Evolutionary conservation across 495 filamentous ascomycete genomes (phyloP).

Genomic region (Patellaria atrata): DNA sequence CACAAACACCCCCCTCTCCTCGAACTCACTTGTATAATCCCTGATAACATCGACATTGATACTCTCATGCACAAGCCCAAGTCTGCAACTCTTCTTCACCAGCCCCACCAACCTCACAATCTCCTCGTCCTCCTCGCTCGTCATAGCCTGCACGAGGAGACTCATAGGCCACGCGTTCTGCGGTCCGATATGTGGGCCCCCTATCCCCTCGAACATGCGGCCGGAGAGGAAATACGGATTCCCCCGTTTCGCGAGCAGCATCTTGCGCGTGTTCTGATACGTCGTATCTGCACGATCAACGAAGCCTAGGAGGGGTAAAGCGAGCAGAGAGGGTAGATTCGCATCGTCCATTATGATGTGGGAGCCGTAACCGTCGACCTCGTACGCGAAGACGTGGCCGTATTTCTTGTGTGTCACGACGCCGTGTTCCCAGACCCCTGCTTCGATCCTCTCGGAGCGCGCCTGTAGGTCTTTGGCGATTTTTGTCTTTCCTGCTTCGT

Average conservation of each 20-base stretch:
- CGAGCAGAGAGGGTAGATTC: constrained; percentile 81
- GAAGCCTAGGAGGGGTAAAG: constrained; percentile 80
- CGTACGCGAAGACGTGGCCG: constrained; percentile 87
- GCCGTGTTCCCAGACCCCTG: constrained; percentile 77
- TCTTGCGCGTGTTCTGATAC: constrained; percentile 83
- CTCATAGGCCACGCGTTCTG: constrained; percentile 96
- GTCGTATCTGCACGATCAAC: constrained; percentile 46
- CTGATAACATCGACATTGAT: constrained; percentile 63
- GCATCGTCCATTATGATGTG: constrained; percentile 93
- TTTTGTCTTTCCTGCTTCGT: constrained; percentile 37
- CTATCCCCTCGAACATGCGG: constrained; percentile 71
- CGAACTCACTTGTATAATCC: constrained; percentile 58
- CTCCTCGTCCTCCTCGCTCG: constrained; percentile 72
- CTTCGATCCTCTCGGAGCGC: constrained; percentile 54
- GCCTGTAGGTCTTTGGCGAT: constrained; percentile 36
- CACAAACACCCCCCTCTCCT: not conserved
- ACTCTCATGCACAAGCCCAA: constrained; percentile 85
- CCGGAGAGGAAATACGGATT: constrained; percentile 88
- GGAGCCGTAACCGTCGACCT: constrained; percentile 92
- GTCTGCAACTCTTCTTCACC: constrained; percentile 54
- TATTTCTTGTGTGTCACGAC: constrained; percentile 71
- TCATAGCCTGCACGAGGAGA: constrained; percentile 78
- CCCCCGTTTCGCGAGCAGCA: constrained; percentile 62
- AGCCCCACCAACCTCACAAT: constrained; percentile 55
- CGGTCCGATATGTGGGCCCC: constrained; percentile 72